Base-by-base conservation (phyloP, 192 early-diverging fungal genomes). In the Backusella psychrophila region DNA sequence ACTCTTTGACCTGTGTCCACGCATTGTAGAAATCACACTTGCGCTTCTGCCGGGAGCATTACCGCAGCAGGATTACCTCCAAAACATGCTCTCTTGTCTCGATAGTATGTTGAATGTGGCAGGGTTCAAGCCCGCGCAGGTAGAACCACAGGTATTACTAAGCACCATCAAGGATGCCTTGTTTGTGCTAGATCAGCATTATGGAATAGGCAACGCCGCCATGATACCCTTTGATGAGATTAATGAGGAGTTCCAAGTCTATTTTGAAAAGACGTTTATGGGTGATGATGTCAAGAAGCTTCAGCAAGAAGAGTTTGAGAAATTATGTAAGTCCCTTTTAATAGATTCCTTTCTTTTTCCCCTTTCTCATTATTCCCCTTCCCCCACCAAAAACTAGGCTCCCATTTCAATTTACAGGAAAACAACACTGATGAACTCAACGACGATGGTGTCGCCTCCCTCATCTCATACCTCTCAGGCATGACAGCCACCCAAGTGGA, bases 61-160 rank as follows among this genome's bases (percentile, higher is more conserved):
- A 0, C 1, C 8, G 29, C 52, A 74, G 3, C 39, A 65, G 11
- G 15, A 65, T 1, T 12, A 53, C 8, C 53, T 65, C 31, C 69
- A 70, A 39, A 70, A 77, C 29, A 31, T 56, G 53, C 76, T 77
- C 26, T 69, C 76, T 6, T 77, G 76, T 31, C 34, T 77, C 59
- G 76, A 77, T 52, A 77, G 76, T 44, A 77, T 77, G 76, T 35
- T 77, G 14, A 77, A 77, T 72, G 70, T 77, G 3, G 52, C 76
- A 2, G 76, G 76, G 4, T 77, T 77, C 12, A 46, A 56, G 19
- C 69, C 69, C 8, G 35, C 35, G 12, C 21, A 29, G 11, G 34
- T 71, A n/a, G 49, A 77, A 29, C 44, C 76, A 23, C 56, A 38
- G 8, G 29, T 14, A 34, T 17, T 77, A 8, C 39, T 69, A 7